These are phyloP conservation scores for Cyberlindnera maritima DNA, from an alignment of 805 yeast genomes.

Conservation along the genomic window DNA sequence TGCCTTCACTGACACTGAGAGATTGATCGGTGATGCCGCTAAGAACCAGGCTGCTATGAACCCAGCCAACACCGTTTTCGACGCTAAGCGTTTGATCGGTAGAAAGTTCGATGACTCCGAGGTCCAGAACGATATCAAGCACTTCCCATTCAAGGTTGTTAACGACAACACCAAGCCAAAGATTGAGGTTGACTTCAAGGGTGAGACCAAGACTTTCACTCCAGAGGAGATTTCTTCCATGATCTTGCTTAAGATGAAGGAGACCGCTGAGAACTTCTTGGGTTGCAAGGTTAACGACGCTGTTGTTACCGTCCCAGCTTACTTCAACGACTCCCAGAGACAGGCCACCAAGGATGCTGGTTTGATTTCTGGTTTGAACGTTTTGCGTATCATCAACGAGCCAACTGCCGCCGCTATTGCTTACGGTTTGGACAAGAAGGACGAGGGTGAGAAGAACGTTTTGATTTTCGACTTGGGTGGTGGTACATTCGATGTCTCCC, in stretches of 20 bases:
- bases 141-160: constrained; percentile 79
- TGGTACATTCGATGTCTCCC: constrained; percentile 96
- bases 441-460: constrained; percentile 80
- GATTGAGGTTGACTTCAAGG: constrained; percentile 54
- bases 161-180: constrained; percentile 75
- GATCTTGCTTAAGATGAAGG: constrained; percentile 88
- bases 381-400: constrained; percentile 23
- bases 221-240: constrained; percentile 95
- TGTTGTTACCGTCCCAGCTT: constrained; percentile 49
- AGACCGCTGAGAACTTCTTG: constrained; percentile 86
- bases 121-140: constrained; percentile 77
- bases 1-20: constrained; percentile 93
- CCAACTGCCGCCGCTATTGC: constrained; percentile 35
- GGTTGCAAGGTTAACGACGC: constrained; percentile 86
- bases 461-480: constrained; percentile 95
- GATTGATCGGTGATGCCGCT: constrained; percentile 96
- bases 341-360: constrained; percentile 25
- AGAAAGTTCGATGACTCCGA: constrained; percentile 79
- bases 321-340: constrained; percentile 25
- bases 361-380: constrained; percentile 22
- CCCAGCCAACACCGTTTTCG: constrained; percentile 88
- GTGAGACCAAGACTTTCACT: constrained; percentile 81
- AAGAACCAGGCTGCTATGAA: constrained; percentile 98
- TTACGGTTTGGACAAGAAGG: constrained; percentile 82
- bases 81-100: constrained; percentile 92